Evolutionary conservation across 2,329 filamentous ascomycete genomes (phyloP).

Genomic region (Rasamsonia emersonii): DNA sequence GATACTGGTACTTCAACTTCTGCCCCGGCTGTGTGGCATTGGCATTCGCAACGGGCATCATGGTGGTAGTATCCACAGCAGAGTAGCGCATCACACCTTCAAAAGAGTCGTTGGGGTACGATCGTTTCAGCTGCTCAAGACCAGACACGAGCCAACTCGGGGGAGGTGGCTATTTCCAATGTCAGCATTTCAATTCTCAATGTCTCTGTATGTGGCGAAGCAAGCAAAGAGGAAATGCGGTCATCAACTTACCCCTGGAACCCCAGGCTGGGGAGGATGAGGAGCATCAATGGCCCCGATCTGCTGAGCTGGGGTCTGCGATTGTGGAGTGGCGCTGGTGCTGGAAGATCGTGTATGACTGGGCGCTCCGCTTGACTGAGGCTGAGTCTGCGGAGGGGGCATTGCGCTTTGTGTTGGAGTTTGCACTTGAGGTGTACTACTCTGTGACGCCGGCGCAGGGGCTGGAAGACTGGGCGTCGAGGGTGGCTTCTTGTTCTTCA

Average conservation of each 20-base stretch:
- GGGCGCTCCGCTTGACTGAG: constrained; percentile 11
- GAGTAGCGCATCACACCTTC: constrained; percentile 88
- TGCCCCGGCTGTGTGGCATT: constrained; percentile 46
- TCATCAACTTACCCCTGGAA: constrained; percentile 37
- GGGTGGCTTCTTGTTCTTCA: constrained; percentile 32
- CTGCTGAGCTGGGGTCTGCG: constrained; percentile 24
- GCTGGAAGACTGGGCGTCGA: constrained; percentile 29
- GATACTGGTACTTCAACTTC: constrained; percentile 67
- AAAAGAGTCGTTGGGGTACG: constrained; percentile 73
- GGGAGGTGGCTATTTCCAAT: constrained; percentile 79
- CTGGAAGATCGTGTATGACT: constrained; percentile 19
- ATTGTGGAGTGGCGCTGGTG: constrained; percentile 16
- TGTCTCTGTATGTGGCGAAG: too few species aligned
- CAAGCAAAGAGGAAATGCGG: too few species aligned
- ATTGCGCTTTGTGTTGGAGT: constrained; percentile 47
- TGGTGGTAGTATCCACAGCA: constrained; percentile 64
- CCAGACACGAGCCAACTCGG: constrained; percentile 76
- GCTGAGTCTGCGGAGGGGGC: constrained; percentile 31
- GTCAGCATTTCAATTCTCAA: too few species aligned
- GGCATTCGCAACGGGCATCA: constrained; percentile 51
- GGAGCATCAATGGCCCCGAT: constrained; percentile 39
- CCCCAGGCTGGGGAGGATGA: constrained; percentile 33
- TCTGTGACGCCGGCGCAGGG: constrained; percentile 38
- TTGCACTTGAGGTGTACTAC: constrained; percentile 38
- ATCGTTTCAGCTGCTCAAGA: constrained; percentile 59